phyloP scores from a whole-genome alignment of 2,329 filamentous ascomycete species.

The Fusarium udum region DNA sequence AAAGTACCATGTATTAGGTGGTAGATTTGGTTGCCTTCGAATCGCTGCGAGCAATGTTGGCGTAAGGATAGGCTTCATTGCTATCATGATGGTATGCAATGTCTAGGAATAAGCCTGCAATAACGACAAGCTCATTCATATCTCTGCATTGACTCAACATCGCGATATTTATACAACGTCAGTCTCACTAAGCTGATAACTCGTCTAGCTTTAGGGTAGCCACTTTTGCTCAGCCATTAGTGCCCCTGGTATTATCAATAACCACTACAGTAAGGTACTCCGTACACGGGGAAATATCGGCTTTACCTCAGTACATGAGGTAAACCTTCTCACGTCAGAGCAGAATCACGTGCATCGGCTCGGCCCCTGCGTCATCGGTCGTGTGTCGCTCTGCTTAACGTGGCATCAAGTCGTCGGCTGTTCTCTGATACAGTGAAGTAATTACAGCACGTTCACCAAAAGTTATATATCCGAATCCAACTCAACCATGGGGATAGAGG shows the following conservation, averaged over 20 bases:
- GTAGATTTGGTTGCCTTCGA: conserved; percentile 36
- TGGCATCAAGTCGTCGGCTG: conserved; percentile 41
- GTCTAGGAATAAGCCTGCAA: background rate
- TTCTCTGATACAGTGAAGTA: conserved; percentile 10
- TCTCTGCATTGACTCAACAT: background rate
- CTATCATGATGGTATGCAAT: conserved; percentile 6
- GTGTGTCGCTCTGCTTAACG: conserved; percentile 42
- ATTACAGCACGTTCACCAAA: conserved; percentile 20
- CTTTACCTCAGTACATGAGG: background rate
- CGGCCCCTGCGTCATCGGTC: conserved; percentile 42
- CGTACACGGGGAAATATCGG: conserved; percentile 28
- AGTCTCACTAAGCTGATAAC: conserved; percentile 14
- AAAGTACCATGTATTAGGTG: conserved; percentile 41
- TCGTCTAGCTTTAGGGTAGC: conserved; percentile 32
- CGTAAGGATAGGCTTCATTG: conserved; percentile 33
- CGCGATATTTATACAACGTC: background rate
- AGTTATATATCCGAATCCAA: conserved; percentile 6
- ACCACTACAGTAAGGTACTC: background rate
- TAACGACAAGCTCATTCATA: background rate
- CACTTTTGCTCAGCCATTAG: background rate
- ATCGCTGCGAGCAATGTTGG: conserved; percentile 35
- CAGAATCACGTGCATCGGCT: conserved; percentile 35
- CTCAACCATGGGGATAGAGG: conserved; percentile 38
- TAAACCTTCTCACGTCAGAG: conserved; percentile 5
- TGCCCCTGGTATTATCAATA: background rate